These are phyloP conservation scores for Saccharomycopsis vini DNA, from an alignment of 805 yeast genomes.

Conservation along the genomic window DNA sequence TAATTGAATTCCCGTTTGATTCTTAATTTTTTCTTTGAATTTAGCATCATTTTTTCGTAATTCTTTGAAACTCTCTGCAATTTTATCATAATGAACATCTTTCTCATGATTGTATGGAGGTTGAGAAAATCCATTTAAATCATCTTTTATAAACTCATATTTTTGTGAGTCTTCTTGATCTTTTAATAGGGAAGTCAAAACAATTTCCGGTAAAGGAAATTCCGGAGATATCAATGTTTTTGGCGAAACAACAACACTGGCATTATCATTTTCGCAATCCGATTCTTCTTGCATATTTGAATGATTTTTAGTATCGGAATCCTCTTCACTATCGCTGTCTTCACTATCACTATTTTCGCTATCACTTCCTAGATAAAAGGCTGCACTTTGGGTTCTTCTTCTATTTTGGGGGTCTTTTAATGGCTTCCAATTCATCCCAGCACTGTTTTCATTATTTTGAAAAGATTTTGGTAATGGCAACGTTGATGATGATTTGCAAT, in stretches of 20 bases:
- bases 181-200: no score
- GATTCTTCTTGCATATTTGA: no score
- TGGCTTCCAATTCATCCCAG: background rate
- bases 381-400: constrained; percentile 12
- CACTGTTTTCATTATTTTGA: background rate
- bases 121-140: no score
- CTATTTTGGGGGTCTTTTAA: background rate
- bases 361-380: constrained; percentile 12
- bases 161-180: no score
- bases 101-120: background rate
- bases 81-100: background rate
- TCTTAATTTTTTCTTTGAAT: background rate
- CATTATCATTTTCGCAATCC: background rate
- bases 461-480: background rate
- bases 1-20: background rate
- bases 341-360: constrained; percentile 1
- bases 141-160: no score
- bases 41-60: constrained; percentile 1
- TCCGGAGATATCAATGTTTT: background rate
- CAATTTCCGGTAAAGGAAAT: no score
- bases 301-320: background rate
- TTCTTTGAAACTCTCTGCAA: constrained; percentile 6
- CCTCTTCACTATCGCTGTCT: background rate
- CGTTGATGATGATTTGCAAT: background rate
- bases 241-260: background rate